These are phyloP conservation scores for Hypoxylon rubiginosum DNA, from an alignment of 2,329 filamentous ascomycete genomes.

Conservation along the genomic window DNA sequence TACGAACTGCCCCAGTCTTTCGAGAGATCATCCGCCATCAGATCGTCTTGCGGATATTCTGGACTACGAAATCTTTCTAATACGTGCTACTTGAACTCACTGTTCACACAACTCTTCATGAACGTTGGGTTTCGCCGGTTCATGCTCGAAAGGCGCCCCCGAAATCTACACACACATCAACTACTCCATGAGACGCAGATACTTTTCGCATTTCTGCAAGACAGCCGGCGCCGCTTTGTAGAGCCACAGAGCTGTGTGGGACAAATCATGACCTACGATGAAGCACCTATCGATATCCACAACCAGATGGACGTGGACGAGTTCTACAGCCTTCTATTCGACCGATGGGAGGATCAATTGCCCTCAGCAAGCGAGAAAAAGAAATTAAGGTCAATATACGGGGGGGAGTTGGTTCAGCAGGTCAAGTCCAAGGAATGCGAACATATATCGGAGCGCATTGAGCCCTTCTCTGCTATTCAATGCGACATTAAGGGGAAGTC, in stretches of 20 bases:
- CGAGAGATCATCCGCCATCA: slow-evolving; percentile 76
- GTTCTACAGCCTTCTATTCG: slow-evolving; percentile 95
- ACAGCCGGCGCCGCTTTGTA: slow-evolving; percentile 78
- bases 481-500: slow-evolving; percentile 96
- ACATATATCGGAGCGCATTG: slow-evolving; percentile 90
- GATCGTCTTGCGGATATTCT: slow-evolving; percentile 84
- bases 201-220: slow-evolving; percentile 88
- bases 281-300: slow-evolving; percentile 84
- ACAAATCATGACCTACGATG: slow-evolving; percentile 86
- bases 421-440: slow-evolving; percentile 95
- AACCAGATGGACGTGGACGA: slow-evolving; percentile 99
- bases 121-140: slow-evolving; percentile 89
- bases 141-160: slow-evolving; percentile 75
- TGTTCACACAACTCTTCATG: slow-evolving; percentile 96
- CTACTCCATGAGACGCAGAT: slow-evolving; percentile 83
- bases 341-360: slow-evolving; percentile 89
- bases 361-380: slow-evolving; percentile 75
- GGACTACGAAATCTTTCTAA: slow-evolving; percentile 93
- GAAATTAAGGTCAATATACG: slow-evolving; percentile 85
- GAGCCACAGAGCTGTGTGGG: slow-evolving; percentile 80
- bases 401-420: slow-evolving; percentile 92
- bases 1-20: slow-evolving; percentile 73
- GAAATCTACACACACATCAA: slow-evolving; percentile 70
- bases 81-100: slow-evolving; percentile 96
- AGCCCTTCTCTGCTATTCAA: slow-evolving; percentile 94